A percentile compares a stretch with the other conserved stretches of the same genome.
Conservation (phyloP, 129 eudicot genomes). For the Chrysanthemum makinoi region DNA sequence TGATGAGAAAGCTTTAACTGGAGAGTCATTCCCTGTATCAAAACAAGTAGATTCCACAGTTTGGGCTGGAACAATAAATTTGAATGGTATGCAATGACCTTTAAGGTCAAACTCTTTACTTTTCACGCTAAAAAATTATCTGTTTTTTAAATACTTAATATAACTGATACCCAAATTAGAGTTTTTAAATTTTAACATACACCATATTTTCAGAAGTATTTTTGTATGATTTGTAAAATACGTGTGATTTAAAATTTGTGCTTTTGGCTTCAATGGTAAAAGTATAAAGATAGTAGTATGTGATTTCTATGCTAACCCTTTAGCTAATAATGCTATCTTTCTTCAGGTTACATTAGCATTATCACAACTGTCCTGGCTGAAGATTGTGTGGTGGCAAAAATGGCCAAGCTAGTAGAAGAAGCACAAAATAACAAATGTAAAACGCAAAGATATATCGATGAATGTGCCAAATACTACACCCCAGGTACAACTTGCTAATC, state of each 20-base stretch:
- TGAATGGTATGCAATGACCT: slow-evolving; percentile 55
- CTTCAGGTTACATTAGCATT: slow-evolving; percentile 63
- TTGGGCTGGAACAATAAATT: slow-evolving; percentile 92
- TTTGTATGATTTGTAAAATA: neutral
- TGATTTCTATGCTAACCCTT: slow-evolving; percentile 7
- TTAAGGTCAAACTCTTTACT: slow-evolving; percentile 13
- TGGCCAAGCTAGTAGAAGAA: slow-evolving; percentile 94
- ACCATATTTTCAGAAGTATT: neutral
- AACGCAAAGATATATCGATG: slow-evolving; percentile 70
- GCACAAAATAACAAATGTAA: slow-evolving; percentile 81
- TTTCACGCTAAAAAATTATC: neutral
- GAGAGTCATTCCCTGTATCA: slow-evolving; percentile 81
- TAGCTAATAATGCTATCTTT: neutral
- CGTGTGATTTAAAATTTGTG: neutral
- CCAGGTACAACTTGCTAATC: slow-evolving; percentile 47
- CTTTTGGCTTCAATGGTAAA: slow-evolving; percentile 10
- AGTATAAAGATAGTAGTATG: neutral
- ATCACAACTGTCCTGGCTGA: slow-evolving; percentile 71
- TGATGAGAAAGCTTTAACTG: slow-evolving; percentile 82
- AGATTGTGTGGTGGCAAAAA: slow-evolving; percentile 83
- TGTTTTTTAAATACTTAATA: neutral
- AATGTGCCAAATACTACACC: slow-evolving; percentile 76
- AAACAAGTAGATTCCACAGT: slow-evolving; percentile 73
- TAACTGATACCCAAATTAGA: neutral
- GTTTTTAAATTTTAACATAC: neutral